phyloP scores from a whole-genome alignment of 1,284 basidiomycete genomes.

The Leucoagaricus sp. region DNA sequence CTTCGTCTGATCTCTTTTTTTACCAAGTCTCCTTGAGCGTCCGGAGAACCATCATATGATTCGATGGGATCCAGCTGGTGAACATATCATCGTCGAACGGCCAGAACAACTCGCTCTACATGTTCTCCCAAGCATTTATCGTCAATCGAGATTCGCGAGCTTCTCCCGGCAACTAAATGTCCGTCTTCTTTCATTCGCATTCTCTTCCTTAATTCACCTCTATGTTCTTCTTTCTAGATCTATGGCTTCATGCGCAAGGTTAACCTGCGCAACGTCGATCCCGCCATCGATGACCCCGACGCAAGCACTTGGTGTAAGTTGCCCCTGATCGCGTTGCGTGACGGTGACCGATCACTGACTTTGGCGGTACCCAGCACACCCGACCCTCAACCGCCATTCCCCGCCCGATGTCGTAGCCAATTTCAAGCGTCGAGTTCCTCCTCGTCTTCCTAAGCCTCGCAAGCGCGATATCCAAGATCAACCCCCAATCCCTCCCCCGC shows the following conservation, averaged over 20 bases:
- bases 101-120: slow-evolving; percentile 89
- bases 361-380: slow-evolving; percentile 61
- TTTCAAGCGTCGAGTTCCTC: slow-evolving; percentile 92
- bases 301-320: slow-evolving; percentile 91
- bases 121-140: slow-evolving; percentile 86
- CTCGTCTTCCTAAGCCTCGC: slow-evolving; percentile 79
- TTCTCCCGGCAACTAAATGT: slow-evolving; percentile 94
- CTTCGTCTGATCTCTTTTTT: slow-evolving; percentile 20
- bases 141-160: slow-evolving; percentile 91
- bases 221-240: slow-evolving; percentile 54
- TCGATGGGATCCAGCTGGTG: slow-evolving; percentile 86
- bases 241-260: slow-evolving; percentile 96
- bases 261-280: slow-evolving; percentile 88
- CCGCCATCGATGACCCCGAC: slow-evolving; percentile 89
- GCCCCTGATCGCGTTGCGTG: slow-evolving; percentile 15
- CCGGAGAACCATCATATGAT: slow-evolving; percentile 91
- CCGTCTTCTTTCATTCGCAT: slow-evolving; percentile 40
- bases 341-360: slow-evolving; percentile 8
- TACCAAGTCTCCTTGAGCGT: slow-evolving; percentile 72
- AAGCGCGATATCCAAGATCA: slow-evolving; percentile 72
- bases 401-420: slow-evolving; percentile 84
- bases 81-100: slow-evolving; percentile 89
- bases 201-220: slow-evolving; percentile 27
- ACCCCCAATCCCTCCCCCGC: slow-evolving; percentile 63
- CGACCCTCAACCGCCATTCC: slow-evolving; percentile 84